phyloP scores from a whole-genome alignment of 352 stramenopile species.

The Pythium dissimile region DNA sequence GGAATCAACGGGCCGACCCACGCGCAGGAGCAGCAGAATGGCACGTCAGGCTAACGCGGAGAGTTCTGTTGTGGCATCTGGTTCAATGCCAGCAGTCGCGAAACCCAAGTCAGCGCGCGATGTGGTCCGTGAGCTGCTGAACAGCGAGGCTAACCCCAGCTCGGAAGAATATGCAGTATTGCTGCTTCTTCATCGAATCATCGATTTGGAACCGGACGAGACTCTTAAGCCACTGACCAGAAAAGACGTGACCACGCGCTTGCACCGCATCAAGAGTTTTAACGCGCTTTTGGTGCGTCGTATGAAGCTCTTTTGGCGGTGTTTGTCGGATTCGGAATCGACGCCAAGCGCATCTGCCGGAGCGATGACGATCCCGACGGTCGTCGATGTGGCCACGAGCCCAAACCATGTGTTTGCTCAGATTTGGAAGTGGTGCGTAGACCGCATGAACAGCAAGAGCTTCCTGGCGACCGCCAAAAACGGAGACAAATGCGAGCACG shows the following conservation, averaged over 20 bases:
- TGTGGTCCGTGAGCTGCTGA: slow-evolving; percentile 4
- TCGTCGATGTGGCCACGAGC: slow-evolving; percentile 50
- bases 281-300: slow-evolving; percentile 73
- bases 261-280: slow-evolving; percentile 39
- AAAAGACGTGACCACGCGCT: slow-evolving; percentile 31
- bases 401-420: slow-evolving; percentile 63
- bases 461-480: slow-evolving; percentile 62
- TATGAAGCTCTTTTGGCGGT: slow-evolving; percentile 86
- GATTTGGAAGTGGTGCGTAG: slow-evolving; percentile 85
- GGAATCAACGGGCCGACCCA: neutral
- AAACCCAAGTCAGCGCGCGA: neutral
- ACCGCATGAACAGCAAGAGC: slow-evolving; percentile 77
- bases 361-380: slow-evolving; percentile 37
- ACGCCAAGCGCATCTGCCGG: slow-evolving; percentile 6
- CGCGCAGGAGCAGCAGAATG: slow-evolving; percentile 4
- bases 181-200: slow-evolving; percentile 52
- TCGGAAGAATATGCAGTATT: slow-evolving; percentile 56
- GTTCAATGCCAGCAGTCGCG: too few relatives aligned
- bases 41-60: neutral
- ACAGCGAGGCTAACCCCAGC: slow-evolving; percentile 10
- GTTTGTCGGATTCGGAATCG: slow-evolving; percentile 32
- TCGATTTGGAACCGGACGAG: slow-evolving; percentile 44
- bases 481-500: slow-evolving; percentile 83
- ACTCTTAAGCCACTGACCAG: slow-evolving; percentile 52
- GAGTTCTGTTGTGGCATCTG: neutral